Base-by-base conservation (phyloP, 331 rosid species). In the Malus hybrid region DNA sequence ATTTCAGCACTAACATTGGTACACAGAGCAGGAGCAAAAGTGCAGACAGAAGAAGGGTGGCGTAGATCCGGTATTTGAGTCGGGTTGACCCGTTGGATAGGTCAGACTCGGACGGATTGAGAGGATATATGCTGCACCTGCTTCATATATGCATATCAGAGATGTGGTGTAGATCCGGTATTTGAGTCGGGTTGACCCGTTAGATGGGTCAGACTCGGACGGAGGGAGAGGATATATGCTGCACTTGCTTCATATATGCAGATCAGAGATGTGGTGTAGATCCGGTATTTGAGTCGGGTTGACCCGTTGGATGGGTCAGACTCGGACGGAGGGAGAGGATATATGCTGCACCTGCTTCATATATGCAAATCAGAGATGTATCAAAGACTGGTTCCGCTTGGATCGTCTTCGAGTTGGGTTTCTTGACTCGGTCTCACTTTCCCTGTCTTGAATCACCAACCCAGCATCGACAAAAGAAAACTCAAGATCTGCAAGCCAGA, bases 371-470 rank as follows among this genome's bases (percentile, higher is more conserved):
- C 39, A 59, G 15, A 63, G 39, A 14, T 4, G 15, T 28, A 24
- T 24, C 24, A 24, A 24, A 24, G 24, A 24, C 27, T 82, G 74
- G 61, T 65, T 65, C 33, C 96, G 79, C 73, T 88, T 88, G 80
- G 96, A 89, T 85, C 96, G 93, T 44, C 83, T 78, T 33, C 93
- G 82, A 73, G 93, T 83, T 34, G 90, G 90, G 84, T 87, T 87
- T 83, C 78, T 88, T 59, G 96, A 90, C 82, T 90, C 96, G 73
- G 90, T 87, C 89, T 88, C 96, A 84, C 91, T 90, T 77, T 88
- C 96, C 64, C 88, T 82, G 75, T 89, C 97, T 59, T 87, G 93
- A 42, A 80, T 69, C 22, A 92, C 79, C 29, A 83, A 82, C n/a
- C 78, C 88, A 65, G 78, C 59, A 73, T 80, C 81, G 16, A 42